phyloP scores from a whole-genome alignment of 2,329 filamentous ascomycete species.

The Paracamarosporium sp. region DNA sequence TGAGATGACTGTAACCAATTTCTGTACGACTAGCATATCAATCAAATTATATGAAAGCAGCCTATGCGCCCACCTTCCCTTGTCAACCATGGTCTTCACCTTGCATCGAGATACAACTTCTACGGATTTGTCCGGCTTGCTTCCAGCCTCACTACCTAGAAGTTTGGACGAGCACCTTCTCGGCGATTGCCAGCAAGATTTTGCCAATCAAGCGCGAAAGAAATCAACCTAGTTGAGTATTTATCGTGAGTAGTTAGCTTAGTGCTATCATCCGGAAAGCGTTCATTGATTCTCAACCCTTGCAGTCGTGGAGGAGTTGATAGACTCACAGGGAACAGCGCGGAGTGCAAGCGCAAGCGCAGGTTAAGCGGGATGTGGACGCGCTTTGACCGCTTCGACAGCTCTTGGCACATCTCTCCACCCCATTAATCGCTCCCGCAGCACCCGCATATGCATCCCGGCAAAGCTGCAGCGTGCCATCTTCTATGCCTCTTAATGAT shows the following conservation, averaged over 20 bases:
- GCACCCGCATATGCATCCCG: conserved; percentile 5
- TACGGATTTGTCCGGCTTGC: no score
- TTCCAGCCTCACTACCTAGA: no score
- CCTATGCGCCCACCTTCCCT: background rate
- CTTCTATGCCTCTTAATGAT: background rate
- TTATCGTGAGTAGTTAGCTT: no score
- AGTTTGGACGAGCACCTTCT: no score
- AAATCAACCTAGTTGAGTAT: no score
- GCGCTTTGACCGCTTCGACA: conserved; percentile 1
- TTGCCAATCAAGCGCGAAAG: no score
- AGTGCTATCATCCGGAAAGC: no score
- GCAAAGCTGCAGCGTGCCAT: conserved; percentile 8
- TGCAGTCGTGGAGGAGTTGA: no score
- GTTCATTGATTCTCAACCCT: no score
- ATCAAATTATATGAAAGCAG: background rate
- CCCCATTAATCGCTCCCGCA: conserved; percentile 14
- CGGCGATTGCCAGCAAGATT: no score
- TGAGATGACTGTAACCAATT: background rate
- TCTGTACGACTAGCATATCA: background rate
- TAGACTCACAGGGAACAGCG: background rate
- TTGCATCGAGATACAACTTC: no score
- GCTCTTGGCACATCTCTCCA: conserved; percentile 3
- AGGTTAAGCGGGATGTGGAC: background rate
- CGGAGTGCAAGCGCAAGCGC: background rate
- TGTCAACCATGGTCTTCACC: no score